phyloP scores from a whole-genome alignment of 495 filamentous ascomycete genomes.

The Trichocladium antarcticum region DNA sequence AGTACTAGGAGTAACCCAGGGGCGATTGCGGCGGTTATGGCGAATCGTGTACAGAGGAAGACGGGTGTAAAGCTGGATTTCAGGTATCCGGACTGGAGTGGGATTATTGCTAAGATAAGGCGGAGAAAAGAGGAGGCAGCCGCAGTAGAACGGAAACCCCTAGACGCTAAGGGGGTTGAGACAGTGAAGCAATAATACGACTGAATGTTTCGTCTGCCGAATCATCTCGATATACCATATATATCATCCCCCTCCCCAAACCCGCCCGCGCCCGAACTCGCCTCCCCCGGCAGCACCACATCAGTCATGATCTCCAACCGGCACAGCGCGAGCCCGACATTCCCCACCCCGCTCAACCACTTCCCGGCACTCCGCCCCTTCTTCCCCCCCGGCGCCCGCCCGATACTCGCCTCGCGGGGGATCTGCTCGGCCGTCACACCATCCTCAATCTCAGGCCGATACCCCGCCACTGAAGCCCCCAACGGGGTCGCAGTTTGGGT shows the following conservation, averaged over 20 bases:
- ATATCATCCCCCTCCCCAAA: slow-evolving; percentile 37
- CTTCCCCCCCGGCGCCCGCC: slow-evolving; percentile 30
- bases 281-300: slow-evolving; percentile 52
- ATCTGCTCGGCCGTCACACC: slow-evolving; percentile 17
- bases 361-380: slow-evolving; percentile 64
- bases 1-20: not conserved
- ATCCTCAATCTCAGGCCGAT: slow-evolving; percentile 27
- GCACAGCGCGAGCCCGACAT: slow-evolving; percentile 80
- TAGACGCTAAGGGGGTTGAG: too few relatives aligned
- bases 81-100: slow-evolving; percentile 1
- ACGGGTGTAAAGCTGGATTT: slow-evolving; percentile 3
- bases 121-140: slow-evolving; percentile 3
- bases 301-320: slow-evolving; percentile 84
- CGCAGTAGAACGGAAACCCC: not conserved
- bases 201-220: too few relatives aligned
- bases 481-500: too few relatives aligned
- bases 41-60: not conserved
- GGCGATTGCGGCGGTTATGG: slow-evolving; percentile 3
- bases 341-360: slow-evolving; percentile 63
- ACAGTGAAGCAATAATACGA: too few relatives aligned
- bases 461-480: slow-evolving; percentile 29
- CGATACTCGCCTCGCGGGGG: slow-evolving; percentile 33
- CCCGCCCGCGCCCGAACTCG: slow-evolving; percentile 40
- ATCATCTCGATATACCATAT: too few relatives aligned
- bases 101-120: not conserved